Evolutionary conservation across 768 basidiomycete genomes (phyloP).

Genomic region (Tulasnella sp.): DNA sequence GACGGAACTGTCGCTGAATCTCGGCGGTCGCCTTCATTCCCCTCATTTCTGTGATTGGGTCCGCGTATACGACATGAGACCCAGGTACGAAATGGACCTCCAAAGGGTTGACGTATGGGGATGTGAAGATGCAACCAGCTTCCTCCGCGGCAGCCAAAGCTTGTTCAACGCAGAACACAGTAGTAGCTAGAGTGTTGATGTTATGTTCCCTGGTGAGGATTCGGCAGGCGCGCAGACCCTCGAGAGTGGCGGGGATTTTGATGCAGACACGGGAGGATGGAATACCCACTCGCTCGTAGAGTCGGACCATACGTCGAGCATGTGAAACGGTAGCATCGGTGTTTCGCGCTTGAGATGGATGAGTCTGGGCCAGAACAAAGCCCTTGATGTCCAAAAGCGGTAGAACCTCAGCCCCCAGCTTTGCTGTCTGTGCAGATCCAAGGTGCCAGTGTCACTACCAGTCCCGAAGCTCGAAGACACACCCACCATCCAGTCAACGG

Average conservation of each 20-base stretch:
- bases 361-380: constrained; percentile 17
- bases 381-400: background rate
- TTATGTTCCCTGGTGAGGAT: constrained; percentile 17
- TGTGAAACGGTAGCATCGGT: constrained; percentile 17
- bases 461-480: background rate
- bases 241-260: constrained; percentile 21
- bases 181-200: constrained; percentile 19
- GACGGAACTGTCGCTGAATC: constrained; percentile 16
- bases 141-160: constrained; percentile 18
- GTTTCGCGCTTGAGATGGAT: constrained; percentile 13
- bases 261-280: constrained; percentile 19
- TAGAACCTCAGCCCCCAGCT: constrained; percentile 15
- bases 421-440: constrained; percentile 13
- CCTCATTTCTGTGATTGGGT: constrained; percentile 16
- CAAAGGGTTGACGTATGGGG: constrained; percentile 20
- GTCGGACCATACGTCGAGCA: constrained; percentile 16
- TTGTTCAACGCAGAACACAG: constrained; percentile 19
- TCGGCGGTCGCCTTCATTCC: constrained; percentile 17
- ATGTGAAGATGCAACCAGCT: constrained; percentile 16
- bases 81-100: constrained; percentile 17
- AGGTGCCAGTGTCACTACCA: background rate
- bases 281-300: constrained; percentile 14
- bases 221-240: constrained; percentile 18
- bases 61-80: constrained; percentile 7
- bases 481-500: constrained; percentile 19